These are phyloP conservation scores for Psidium guajava DNA, from an alignment of 345 rosid species.

Conservation along the genomic window DNA sequence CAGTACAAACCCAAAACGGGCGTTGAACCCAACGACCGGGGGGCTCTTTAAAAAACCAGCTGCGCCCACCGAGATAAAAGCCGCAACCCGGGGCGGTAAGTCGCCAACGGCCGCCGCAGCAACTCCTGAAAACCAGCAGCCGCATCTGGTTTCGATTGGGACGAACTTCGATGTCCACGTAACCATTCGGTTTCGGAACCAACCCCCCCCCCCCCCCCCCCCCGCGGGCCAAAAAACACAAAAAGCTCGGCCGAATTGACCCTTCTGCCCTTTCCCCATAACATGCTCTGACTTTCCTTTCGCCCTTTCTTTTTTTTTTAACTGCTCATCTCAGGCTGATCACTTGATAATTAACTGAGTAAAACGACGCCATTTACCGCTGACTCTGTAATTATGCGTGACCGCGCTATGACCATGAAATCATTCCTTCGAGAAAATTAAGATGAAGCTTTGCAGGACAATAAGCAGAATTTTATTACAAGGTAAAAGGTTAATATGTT, in stretches of 20 bases:
- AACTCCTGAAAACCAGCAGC: background rate
- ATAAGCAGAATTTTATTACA: background rate
- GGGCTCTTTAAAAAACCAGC: background rate
- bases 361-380: no score
- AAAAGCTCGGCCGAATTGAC: background rate
- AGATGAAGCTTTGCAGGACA: no score
- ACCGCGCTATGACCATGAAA: background rate
- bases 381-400: no score
- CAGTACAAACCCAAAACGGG: background rate
- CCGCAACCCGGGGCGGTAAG: background rate
- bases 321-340: background rate
- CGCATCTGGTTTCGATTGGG: background rate
- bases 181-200: background rate
- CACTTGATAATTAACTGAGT: background rate
- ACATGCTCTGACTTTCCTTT: background rate
- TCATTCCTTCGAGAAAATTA: background rate
- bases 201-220: no score
- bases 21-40: background rate
- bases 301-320: background rate
- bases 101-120: background rate
- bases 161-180: background rate
- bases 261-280: background rate
- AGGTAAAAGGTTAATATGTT: background rate
- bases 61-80: background rate
- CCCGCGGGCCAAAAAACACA: no score